Percentiles rank a stretch among this genome's conserved stretches.
phyloP scores from a whole-genome alignment of 208 protist genomes.

The Trypanosoma scelopori region DNA sequence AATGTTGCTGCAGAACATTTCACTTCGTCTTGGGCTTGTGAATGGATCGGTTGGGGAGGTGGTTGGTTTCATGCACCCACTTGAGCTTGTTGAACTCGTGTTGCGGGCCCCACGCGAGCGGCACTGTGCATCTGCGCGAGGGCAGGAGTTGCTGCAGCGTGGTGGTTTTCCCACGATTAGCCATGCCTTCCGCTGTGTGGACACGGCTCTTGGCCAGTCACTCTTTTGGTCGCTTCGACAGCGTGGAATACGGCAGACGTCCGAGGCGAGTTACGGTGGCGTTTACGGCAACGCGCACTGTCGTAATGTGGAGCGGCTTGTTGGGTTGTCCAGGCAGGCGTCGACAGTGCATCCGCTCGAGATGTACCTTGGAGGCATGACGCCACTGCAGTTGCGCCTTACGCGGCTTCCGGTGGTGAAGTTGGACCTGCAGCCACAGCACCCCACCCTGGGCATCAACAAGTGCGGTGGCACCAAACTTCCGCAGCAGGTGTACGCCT shows the following conservation, averaged over 20 bases:
- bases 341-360: constrained; percentile 15
- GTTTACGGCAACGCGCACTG: constrained; percentile 36
- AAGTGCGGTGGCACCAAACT: neutral
- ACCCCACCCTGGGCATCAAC: constrained; percentile 5
- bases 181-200: constrained; percentile 58
- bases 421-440: constrained; percentile 30
- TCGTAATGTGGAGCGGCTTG: constrained; percentile 26
- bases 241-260: constrained; percentile 4
- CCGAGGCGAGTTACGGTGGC: constrained; percentile 36
- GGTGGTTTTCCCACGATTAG: constrained; percentile 45
- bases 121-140: constrained; percentile 28
- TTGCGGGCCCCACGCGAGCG: constrained; percentile 32
- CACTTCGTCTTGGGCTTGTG: constrained; percentile 52
- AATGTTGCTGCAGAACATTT: constrained; percentile 73
- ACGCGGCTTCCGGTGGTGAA: constrained; percentile 52
- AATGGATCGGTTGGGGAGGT: constrained; percentile 76
- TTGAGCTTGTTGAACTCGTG: constrained; percentile 61
- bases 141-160: constrained; percentile 28
- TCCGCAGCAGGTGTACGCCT: constrained; percentile 41
- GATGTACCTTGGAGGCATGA: constrained; percentile 37
- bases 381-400: constrained; percentile 19
- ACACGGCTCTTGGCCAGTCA: constrained; percentile 35
- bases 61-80: constrained; percentile 68
- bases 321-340: constrained; percentile 10
- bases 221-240: constrained; percentile 47